Conservation (phyloP, 1,284 basidiomycete species). For the Ceratobasidium sp. region DNA sequence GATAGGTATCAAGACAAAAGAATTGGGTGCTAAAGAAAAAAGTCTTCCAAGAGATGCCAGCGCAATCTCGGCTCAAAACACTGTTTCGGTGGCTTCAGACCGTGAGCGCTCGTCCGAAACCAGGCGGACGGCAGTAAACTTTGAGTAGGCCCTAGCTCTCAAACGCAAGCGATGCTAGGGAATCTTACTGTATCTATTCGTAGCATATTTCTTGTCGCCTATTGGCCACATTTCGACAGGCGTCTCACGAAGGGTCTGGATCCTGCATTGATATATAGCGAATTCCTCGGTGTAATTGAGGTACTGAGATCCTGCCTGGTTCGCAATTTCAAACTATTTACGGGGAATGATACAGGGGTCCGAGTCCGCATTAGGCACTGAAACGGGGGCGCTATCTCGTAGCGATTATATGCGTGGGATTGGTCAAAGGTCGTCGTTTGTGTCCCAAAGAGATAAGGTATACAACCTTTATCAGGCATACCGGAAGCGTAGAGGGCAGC, state of each 20-base stretch:
- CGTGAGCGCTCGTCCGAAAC: conserved; percentile 2
- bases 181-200: neutral
- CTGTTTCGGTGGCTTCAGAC: conserved; percentile 9
- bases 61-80: too few relatives aligned
- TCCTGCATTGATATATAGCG: conserved; percentile 66
- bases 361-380: conserved; percentile 54
- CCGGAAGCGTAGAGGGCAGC: conserved; percentile 54
- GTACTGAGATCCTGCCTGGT: neutral
- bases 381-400: conserved; percentile 54
- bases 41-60: too few relatives aligned
- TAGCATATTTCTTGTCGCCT: conserved; percentile 46
- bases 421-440: conserved; percentile 63
- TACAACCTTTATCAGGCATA: conserved; percentile 67
- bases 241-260: conserved; percentile 62
- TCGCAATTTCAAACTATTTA: conserved; percentile 1
- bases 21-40: conserved; percentile 31
- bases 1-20: conserved; percentile 21
- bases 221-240: conserved; percentile 70
- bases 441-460: conserved; percentile 55
- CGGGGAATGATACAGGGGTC: conserved; percentile 67
- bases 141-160: conserved; percentile 8
- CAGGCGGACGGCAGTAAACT: conserved; percentile 11
- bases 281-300: conserved; percentile 61
- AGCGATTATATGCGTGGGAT: conserved; percentile 56
- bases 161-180: neutral